phyloP scores from a whole-genome alignment of 306 rosid species.

The Dryas drummondii region DNA sequence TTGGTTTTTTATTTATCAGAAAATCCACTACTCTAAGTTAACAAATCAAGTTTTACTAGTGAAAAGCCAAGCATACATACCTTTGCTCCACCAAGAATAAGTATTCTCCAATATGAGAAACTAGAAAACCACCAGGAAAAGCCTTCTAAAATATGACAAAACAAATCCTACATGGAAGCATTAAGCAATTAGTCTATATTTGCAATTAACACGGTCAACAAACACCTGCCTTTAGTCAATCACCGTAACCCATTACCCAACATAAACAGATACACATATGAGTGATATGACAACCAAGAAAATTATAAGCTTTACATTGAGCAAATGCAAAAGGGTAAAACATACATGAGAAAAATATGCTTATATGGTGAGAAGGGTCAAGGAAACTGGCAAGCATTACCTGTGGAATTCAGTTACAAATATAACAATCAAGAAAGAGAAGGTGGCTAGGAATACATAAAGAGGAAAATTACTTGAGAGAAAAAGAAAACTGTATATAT shows the following conservation, averaged over 20 bases:
- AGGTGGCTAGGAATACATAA: not conserved
- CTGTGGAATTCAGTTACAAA: not conserved
- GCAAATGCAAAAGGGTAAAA: not conserved
- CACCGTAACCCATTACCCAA: not conserved
- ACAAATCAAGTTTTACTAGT: not conserved
- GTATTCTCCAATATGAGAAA: not conserved
- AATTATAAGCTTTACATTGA: not conserved
- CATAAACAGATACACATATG: not conserved
- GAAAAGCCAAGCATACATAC: not conserved
- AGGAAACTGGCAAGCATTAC: slow-evolving; percentile 6
- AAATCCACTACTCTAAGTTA: no score
- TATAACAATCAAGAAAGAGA: no score
- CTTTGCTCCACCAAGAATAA: not conserved
- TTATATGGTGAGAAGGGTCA: not conserved
- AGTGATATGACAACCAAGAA: not conserved
- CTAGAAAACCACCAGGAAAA: not conserved
- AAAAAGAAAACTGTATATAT: slow-evolving; percentile 9
- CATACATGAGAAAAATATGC: not conserved
- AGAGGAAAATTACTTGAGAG: slow-evolving; percentile 7
- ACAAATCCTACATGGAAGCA: not conserved
- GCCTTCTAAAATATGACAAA: not conserved
- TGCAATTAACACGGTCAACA: not conserved
- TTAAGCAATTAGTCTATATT: not conserved
- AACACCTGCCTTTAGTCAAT: not conserved
- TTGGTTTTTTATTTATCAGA: no score